Base-by-base conservation (phyloP, 2,329 filamentous ascomycete genomes). In the Scedosporium minutisporum region DNA sequence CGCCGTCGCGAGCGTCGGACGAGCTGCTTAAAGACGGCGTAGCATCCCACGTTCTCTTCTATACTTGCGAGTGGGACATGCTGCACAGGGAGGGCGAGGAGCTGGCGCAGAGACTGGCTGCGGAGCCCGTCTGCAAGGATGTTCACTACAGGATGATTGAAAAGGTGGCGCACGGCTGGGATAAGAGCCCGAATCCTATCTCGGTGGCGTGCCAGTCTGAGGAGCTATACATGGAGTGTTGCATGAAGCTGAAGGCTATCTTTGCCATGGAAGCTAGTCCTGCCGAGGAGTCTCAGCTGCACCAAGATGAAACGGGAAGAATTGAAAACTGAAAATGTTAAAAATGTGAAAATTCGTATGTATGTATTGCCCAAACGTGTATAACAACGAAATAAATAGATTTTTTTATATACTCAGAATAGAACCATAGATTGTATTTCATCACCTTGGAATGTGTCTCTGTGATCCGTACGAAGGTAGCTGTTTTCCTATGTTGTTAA, bases 31-130 rank as follows among this genome's bases (percentile, higher is more conserved):
- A 85, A 63, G 71, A 78, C 0, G 80, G 85, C 65, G 79, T 86
- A 2, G 75, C 79, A 0, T 79, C 81, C 16, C 46, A 61, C 18
- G 71, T 87, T 2, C 76, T 87, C 18, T 73, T 87, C 51, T 84
- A 82, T 67, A 80, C 86, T 2, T 88, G 85, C 72, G 85, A 88
- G 73, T 83, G 80, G 71, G 84, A 87, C 69, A 87, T 87, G 83
- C 71, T 87, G n/a, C 77, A 85, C 9, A 75, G 74, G 1, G 85
- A 87, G 68, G 84, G 60, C 9, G 48, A 61, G 60, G 41, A 51
- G 9, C 33, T 61, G 6, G 60, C 60, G 29, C 14, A 38, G 4
- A 38, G 60, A 29, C 18, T 61, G 46, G 60, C 46, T 1, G 60
- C 46, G 2, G 60, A 61, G 46, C 60, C 60, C 44, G 42, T 61